phyloP scores from a whole-genome alignment of 768 basidiomycete genomes.

The Trametes gibbosa region DNA sequence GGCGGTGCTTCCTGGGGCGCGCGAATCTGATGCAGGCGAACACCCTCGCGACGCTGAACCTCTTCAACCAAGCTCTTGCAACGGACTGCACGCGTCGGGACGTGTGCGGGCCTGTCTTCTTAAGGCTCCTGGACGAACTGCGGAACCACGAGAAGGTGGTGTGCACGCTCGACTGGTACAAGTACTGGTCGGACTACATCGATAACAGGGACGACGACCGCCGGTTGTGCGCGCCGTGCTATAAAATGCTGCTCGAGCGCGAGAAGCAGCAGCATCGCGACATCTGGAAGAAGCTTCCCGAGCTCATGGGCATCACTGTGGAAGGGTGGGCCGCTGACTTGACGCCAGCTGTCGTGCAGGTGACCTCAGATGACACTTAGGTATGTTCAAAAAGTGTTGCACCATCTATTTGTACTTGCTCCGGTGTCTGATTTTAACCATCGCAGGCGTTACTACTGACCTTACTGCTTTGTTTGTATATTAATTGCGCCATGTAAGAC shows the following conservation, averaged over 20 bases:
- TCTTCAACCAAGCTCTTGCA: conserved; percentile 1
- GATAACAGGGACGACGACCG: background rate
- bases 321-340: background rate
- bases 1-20: conserved; percentile 9
- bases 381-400: background rate
- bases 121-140: conserved; percentile 5
- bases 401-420: too few relatives aligned
- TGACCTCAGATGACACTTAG: conserved; percentile 1
- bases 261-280: background rate
- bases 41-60: background rate
- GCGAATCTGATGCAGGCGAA: background rate
- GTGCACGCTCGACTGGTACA: conserved; percentile 5
- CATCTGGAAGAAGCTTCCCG: background rate
- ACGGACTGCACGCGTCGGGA: conserved; percentile 4
- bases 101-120: conserved; percentile 4
- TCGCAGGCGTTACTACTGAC: too few relatives aligned
- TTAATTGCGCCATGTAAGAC: too few relatives aligned
- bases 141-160: background rate
- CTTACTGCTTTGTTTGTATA: too few relatives aligned
- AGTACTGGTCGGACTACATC: background rate
- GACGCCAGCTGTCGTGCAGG: background rate
- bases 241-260: background rate
- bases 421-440: too few relatives aligned
- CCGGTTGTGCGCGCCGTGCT: background rate
- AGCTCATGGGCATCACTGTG: background rate